These are phyloP conservation scores for Aspergillus versicolor DNA, from an alignment of 2,329 filamentous ascomycete genomes.

Conservation along the genomic window DNA sequence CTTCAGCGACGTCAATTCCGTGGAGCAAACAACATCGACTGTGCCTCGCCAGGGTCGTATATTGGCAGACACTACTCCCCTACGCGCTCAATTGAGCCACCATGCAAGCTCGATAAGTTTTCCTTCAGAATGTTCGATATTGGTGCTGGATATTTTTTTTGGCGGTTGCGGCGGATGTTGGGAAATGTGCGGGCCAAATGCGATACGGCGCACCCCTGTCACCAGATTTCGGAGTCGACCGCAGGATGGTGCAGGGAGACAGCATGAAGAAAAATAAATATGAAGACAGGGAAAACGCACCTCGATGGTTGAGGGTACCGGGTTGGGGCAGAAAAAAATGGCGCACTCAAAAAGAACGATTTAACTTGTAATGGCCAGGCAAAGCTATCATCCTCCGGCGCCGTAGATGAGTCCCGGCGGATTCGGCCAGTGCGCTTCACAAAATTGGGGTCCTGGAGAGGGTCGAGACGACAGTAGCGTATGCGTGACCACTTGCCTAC, in stretches of 20 bases:
- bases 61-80: not conserved
- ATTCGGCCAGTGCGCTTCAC: not conserved
- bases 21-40: not conserved
- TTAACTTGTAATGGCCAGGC: not conserved
- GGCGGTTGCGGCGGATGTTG: slow-evolving; percentile 19
- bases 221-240: slow-evolving; percentile 5
- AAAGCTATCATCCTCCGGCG: not conserved
- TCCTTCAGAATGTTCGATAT: not conserved
- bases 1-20: not conserved
- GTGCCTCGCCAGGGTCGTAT: not conserved
- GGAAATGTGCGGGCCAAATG: not conserved
- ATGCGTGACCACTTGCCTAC: slow-evolving; percentile 3
- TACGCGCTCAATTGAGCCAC: not conserved
- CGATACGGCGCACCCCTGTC: slow-evolving; percentile 3
- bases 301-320: not conserved
- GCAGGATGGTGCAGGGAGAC: not conserved
- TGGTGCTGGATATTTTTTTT: slow-evolving; percentile 1
- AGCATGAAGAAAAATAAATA: not conserved
- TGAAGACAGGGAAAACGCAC: not conserved
- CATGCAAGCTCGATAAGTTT: not conserved
- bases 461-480: slow-evolving; percentile 7
- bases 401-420: not conserved
- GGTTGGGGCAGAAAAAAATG: not conserved
- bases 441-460: not conserved
- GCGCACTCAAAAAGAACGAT: not conserved